Evolutionary conservation across 768 basidiomycete species (phyloP).

Genomic region (Cantharellus cinnabarinus): DNA sequence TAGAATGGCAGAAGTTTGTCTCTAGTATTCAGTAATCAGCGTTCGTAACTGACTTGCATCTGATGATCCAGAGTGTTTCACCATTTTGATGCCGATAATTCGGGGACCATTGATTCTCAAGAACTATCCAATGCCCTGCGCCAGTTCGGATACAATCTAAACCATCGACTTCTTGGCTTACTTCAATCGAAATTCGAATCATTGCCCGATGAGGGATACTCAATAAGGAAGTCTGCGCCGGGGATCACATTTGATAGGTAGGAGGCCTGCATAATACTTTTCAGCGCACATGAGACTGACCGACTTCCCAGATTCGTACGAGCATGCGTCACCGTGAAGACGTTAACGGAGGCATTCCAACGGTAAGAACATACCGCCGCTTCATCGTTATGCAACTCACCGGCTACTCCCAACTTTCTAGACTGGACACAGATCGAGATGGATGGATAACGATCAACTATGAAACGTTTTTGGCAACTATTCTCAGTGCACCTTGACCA

Average conservation of each 20-base stretch:
- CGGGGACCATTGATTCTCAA: conserved; percentile 58
- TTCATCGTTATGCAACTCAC: background rate
- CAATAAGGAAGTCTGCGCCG: conserved; percentile 10
- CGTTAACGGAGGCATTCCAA: conserved; percentile 51
- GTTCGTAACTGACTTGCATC: background rate
- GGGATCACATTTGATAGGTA: conserved; percentile 53
- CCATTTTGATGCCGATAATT: conserved; percentile 44
- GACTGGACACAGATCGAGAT: background rate
- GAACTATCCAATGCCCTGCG: conserved; percentile 53
- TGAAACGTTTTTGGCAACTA: background rate
- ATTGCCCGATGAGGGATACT: background rate
- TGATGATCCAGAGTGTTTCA: background rate
- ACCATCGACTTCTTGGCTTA: conserved; percentile 37
- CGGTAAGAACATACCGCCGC: background rate
- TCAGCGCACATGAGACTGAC: background rate
- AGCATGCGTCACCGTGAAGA: conserved; percentile 66
- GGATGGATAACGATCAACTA: background rate
- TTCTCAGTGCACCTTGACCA: background rate
- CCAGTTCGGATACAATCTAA: conserved; percentile 65
- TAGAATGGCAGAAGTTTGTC: conserved; percentile 6
- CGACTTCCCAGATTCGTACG: conserved; percentile 42
- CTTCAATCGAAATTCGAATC: conserved; percentile 51
- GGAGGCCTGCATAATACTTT: background rate
- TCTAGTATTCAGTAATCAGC: background rate
- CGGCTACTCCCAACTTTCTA: background rate